Conservation (phyloP, 2,329 filamentous ascomycete species). For the Colletotrichum sp. region DNA sequence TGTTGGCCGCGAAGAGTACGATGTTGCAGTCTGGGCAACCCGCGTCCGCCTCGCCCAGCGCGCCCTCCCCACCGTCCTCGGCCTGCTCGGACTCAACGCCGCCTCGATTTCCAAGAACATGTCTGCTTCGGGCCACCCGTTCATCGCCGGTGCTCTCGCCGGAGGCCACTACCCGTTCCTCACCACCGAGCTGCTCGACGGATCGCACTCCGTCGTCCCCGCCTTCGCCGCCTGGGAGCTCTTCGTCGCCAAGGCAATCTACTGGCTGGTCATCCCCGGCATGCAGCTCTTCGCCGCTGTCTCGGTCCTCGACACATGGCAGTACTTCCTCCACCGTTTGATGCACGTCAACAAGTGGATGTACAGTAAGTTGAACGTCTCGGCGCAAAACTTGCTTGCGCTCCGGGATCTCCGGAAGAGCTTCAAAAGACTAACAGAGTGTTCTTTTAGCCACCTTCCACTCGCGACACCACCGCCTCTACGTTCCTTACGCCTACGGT, state of each 20-base stretch:
- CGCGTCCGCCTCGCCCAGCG: conserved; percentile 80
- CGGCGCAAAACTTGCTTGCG: conserved; percentile 25
- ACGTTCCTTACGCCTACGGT: conserved; percentile 96
- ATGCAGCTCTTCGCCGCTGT: conserved; percentile 79
- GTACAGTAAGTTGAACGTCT: conserved; percentile 79
- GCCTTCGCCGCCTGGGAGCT: conserved; percentile 88
- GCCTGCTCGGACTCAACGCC: conserved; percentile 77
- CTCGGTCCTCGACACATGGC: conserved; percentile 89
- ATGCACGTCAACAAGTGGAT: conserved; percentile 99
- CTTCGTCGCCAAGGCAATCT: conserved; percentile 73
- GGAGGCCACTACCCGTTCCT: conserved; percentile 83
- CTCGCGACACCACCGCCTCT: conserved; percentile 93
- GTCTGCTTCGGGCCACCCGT: conserved; percentile 66
- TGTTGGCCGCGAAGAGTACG: conserved; percentile 80
- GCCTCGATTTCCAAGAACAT: conserved; percentile 76
- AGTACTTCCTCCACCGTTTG: conserved; percentile 93
- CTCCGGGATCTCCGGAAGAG: not conserved
- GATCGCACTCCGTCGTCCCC: conserved; percentile 59
- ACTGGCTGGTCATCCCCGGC: conserved; percentile 77
- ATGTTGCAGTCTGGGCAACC: conserved; percentile 88
- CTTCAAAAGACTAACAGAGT: not conserved
- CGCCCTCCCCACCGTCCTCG: conserved; percentile 74
- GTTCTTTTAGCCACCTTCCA: conserved; percentile 75
- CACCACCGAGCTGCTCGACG: conserved; percentile 58
- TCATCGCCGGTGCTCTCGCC: conserved; percentile 75